Conservation (phyloP, 768 basidiomycete species). For the Pulveroboletus sp. region DNA sequence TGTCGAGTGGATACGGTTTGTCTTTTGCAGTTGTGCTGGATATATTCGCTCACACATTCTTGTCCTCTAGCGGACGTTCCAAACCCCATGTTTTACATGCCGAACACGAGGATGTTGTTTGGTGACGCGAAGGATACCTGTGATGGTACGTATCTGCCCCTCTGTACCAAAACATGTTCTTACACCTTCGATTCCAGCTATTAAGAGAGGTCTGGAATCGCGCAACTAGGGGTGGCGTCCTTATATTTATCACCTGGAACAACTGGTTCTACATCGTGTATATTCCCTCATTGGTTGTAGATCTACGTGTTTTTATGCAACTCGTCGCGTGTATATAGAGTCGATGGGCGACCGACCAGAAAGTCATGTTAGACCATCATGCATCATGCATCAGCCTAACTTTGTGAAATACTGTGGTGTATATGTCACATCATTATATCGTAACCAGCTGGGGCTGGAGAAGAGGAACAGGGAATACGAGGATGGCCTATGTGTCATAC, state of each 20-base stretch:
- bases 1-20: slow-evolving; percentile 83
- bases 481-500: slow-evolving; percentile 21
- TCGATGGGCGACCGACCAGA: no score
- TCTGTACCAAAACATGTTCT: no score
- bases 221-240: slow-evolving; percentile 18
- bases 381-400: no score
- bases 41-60: background rate
- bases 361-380: slow-evolving; percentile 1
- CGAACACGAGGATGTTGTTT: slow-evolving; percentile 85
- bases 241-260: background rate
- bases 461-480: slow-evolving; percentile 12
- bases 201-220: slow-evolving; percentile 55
- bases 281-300: slow-evolving; percentile 22
- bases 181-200: slow-evolving; percentile 35
- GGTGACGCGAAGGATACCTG: slow-evolving; percentile 90
- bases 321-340: no score
- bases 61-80: slow-evolving; percentile 70
- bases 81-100: slow-evolving; percentile 93
- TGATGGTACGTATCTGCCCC: slow-evolving; percentile 51
- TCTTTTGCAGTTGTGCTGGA: background rate
- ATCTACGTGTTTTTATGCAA: no score
- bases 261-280: slow-evolving; percentile 16
- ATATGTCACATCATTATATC: slow-evolving; percentile 29
- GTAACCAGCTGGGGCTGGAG: slow-evolving; percentile 14
- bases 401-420: slow-evolving; percentile 24